Percentiles rank a stretch among this genome's conserved stretches.
phyloP scores from a whole-genome alignment of 768 basidiomycete species.

The Pleurotus sapidus region DNA sequence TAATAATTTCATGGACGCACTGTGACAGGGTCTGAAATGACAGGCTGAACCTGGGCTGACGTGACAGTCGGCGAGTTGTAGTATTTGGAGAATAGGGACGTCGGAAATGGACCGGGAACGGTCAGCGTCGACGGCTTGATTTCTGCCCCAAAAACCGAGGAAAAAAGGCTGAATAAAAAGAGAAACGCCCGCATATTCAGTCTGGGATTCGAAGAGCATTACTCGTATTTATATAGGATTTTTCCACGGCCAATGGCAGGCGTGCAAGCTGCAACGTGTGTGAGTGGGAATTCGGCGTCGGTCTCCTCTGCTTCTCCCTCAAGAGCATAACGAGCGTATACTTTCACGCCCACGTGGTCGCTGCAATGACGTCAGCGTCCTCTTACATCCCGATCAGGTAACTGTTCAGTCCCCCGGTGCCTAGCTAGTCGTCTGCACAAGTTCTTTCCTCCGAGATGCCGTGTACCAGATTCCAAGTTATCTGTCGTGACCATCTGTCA shows the following conservation, averaged over 20 bases:
- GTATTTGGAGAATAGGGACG: conserved; percentile 59
- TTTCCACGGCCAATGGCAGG: too few relatives aligned
- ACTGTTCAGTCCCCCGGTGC: conserved; percentile 3
- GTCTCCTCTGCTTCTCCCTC: not conserved
- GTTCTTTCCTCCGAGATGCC: too few relatives aligned
- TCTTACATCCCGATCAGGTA: conserved; percentile 1
- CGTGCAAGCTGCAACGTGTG: too few relatives aligned
- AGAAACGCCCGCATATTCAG: too few relatives aligned
- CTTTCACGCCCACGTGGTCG: not conserved
- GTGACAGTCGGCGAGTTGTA: conserved; percentile 75
- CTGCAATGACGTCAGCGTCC: not conserved
- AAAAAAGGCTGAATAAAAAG: too few relatives aligned
- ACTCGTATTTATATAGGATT: too few relatives aligned
- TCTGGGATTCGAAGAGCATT: too few relatives aligned
- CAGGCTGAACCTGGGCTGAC: conserved; percentile 70
- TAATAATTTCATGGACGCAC: conserved; percentile 30
- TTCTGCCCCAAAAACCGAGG: too few relatives aligned
- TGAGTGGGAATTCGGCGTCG: too few relatives aligned
- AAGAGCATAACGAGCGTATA: not conserved
- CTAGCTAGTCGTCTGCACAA: not conserved
- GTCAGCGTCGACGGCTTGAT: conserved; percentile 47
- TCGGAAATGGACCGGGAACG: conserved; percentile 63
- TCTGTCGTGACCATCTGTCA: too few relatives aligned
- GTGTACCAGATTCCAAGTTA: too few relatives aligned
- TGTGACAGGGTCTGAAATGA: conserved; percentile 69